Evolutionary conservation across 495 filamentous ascomycete species (phyloP).

Genomic region (Pyrenula massariospora): DNA sequence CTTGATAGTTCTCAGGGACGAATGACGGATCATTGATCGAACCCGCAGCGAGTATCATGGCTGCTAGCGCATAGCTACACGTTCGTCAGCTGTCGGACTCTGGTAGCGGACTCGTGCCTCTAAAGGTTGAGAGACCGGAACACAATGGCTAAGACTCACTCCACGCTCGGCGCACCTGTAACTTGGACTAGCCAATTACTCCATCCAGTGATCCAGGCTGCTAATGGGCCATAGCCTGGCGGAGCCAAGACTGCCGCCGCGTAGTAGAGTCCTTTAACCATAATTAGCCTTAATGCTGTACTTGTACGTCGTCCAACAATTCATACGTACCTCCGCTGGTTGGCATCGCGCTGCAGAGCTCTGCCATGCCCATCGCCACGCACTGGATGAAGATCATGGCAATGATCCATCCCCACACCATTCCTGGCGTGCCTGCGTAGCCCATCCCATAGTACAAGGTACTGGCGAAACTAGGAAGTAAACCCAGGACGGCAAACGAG

Average conservation of each 20-base stretch:
- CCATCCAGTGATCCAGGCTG: conserved; percentile 67
- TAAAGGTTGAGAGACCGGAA: no score
- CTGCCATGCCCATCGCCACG: conserved; percentile 56
- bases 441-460: conserved; percentile 72
- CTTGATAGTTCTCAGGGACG: conserved; percentile 53
- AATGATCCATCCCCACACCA: conserved; percentile 75
- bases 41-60: conserved; percentile 63
- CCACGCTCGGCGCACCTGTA: conserved; percentile 49
- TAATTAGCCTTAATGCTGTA: no score
- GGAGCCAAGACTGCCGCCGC: conserved; percentile 69
- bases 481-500: conserved; percentile 62
- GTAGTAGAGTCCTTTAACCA: conserved; percentile 67
- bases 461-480: conserved; percentile 63
- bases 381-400: conserved; percentile 66
- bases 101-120: no score
- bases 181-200: conserved; percentile 66
- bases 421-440: conserved; percentile 70
- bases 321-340: conserved; percentile 31
- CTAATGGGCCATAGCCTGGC: conserved; percentile 61
- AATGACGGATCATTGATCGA: conserved; percentile 59
- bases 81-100: no score
- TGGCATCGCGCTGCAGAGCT: conserved; percentile 56
- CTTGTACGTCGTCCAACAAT: not conserved
- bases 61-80: conserved; percentile 48
- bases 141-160: not conserved